Conservation (phyloP, 2,329 filamentous ascomycete species). For the Alternaria metachromatica region DNA sequence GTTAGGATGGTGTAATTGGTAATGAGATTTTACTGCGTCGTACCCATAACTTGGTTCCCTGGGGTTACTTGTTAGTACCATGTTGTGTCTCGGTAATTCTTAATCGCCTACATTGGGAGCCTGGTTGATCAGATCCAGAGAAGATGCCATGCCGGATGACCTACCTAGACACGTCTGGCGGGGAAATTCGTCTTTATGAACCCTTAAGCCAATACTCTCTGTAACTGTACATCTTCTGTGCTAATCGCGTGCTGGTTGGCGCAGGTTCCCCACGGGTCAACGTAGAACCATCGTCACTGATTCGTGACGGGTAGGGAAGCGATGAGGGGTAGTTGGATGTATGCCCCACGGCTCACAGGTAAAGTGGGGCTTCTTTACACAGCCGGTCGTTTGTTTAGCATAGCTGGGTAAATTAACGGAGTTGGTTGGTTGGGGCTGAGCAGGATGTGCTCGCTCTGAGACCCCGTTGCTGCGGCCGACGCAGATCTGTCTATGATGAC, state of each 20-base stretch:
- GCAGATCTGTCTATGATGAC: background rate
- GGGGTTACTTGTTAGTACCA: background rate
- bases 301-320: background rate
- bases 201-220: background rate
- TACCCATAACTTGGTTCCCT: conserved; percentile 49
- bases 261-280: background rate
- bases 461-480: background rate
- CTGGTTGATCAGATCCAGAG: conserved; percentile 24
- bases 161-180: background rate
- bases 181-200: background rate
- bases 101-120: conserved; percentile 21
- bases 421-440: background rate
- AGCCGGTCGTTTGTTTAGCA: background rate
- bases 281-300: background rate
- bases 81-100: background rate
- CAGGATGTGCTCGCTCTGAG: background rate
- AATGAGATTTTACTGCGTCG: background rate
- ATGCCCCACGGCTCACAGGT: background rate
- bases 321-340: background rate
- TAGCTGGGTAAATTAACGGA: background rate
- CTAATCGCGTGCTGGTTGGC: background rate
- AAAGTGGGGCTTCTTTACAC: background rate
- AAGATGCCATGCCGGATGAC: conserved; percentile 5
- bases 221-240: background rate
- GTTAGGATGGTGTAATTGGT: background rate